These are phyloP conservation scores for Inga leiocalycina DNA, from an alignment of 306 rosid genomes.

Conservation along the genomic window DNA sequence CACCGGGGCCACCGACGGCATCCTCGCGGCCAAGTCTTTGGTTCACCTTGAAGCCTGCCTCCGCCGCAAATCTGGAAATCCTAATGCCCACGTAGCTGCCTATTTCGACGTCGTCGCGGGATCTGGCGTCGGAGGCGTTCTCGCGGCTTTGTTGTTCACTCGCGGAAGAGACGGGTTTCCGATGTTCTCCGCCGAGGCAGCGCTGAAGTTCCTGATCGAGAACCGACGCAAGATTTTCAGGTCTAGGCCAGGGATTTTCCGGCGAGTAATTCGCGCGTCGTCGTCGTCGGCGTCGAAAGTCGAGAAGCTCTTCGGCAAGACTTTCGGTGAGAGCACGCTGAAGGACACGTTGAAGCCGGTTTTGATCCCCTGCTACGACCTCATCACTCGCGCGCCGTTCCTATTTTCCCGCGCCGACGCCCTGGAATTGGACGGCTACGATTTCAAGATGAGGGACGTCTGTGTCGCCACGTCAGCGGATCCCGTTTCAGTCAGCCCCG, in stretches of 20 bases:
- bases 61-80: slow-evolving; percentile 60
- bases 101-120: slow-evolving; percentile 90
- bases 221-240: slow-evolving; percentile 59
- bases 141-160: slow-evolving; percentile 78
- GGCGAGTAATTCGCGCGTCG: slow-evolving; percentile 45
- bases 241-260: slow-evolving; percentile 45
- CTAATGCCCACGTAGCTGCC: slow-evolving; percentile 52
- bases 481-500: slow-evolving; percentile 36
- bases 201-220: slow-evolving; percentile 55
- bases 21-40: slow-evolving; percentile 80
- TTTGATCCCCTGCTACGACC: slow-evolving; percentile 91
- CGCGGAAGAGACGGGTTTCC: slow-evolving; percentile 65
- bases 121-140: slow-evolving; percentile 78
- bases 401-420: slow-evolving; percentile 98
- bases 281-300: slow-evolving; percentile 38
- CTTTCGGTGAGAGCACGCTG: slow-evolving; percentile 71
- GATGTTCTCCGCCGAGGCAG: slow-evolving; percentile 72
- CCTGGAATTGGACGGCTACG: slow-evolving; percentile 83
- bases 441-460: slow-evolving; percentile 85
- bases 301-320: slow-evolving; percentile 62
- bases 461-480: slow-evolving; percentile 73
- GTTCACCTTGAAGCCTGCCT: slow-evolving; percentile 67
- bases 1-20: slow-evolving; percentile 78
- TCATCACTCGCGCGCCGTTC: slow-evolving; percentile 82
- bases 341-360: slow-evolving; percentile 88